phyloP scores from a whole-genome alignment of 2,329 filamentous ascomycete species.

The Penicillium sp. region DNA sequence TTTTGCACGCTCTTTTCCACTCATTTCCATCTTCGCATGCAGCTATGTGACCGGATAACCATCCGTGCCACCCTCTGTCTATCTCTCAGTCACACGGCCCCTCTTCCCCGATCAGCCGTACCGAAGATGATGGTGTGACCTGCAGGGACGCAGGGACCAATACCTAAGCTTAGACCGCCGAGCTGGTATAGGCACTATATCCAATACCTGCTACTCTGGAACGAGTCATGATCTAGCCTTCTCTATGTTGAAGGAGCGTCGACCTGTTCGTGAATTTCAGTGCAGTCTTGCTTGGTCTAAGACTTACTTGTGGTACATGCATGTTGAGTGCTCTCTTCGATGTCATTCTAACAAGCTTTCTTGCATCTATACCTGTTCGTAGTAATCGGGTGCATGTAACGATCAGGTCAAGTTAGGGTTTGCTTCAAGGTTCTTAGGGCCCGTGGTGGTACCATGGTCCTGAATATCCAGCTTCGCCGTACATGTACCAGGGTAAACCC shows the following conservation, averaged over 20 bases:
- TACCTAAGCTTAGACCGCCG: constrained; percentile 18
- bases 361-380: not conserved
- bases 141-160: constrained; percentile 28
- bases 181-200: not conserved
- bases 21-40: constrained; percentile 8
- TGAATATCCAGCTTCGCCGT: not conserved
- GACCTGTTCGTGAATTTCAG: no score
- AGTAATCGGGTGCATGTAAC: not conserved
- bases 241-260: no score
- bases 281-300: no score
- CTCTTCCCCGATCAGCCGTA: constrained; percentile 14
- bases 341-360: not conserved
- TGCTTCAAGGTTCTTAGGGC: not conserved
- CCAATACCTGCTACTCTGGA: no score
- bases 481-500: no score
- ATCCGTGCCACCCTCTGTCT: constrained; percentile 16
- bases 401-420: constrained; percentile 1
- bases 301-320: no score
- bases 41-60: constrained; percentile 19
- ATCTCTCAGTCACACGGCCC: constrained; percentile 18
- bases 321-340: not conserved
- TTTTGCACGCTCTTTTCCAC: no score
- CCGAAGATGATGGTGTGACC: constrained; percentile 29
- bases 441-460: constrained; percentile 3
- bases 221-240: no score